Percentiles rank a stretch among this genome's conserved stretches.
Evolutionary conservation across 176 grass and related monocot species (phyloP).

Genomic region (Eleusine indica): DNA sequence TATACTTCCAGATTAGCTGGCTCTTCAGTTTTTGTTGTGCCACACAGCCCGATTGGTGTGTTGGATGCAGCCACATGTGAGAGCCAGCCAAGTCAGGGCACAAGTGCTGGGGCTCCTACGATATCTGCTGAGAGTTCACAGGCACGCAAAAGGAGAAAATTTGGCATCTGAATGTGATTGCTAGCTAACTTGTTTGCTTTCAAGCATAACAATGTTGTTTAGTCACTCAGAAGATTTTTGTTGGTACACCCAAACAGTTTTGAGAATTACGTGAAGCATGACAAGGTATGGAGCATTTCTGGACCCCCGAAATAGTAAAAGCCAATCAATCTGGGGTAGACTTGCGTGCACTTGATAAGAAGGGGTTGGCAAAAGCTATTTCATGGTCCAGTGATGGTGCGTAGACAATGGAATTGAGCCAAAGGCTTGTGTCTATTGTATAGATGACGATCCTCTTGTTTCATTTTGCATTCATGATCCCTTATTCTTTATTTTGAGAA

Average conservation of each 20-base stretch:
- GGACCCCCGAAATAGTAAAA: neutral
- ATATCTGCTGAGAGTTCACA: conserved; percentile 28
- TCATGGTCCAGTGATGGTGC: neutral
- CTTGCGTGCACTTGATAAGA: neutral
- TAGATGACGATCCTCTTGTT: neutral
- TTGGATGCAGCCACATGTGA: conserved; percentile 53
- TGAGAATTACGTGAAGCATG: neutral
- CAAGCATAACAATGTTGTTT: conserved; percentile 7
- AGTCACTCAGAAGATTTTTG: conserved; percentile 7
- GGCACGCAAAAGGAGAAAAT: conserved; percentile 63
- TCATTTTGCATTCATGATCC: conserved; percentile 4
- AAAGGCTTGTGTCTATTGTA: neutral
- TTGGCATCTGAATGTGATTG: conserved; percentile 50
- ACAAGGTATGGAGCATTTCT: neutral
- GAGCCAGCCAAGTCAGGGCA: conserved; percentile 53
- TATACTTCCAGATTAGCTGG: conserved; percentile 11
- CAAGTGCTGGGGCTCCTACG: conserved; percentile 33
- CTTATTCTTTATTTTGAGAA: neutral
- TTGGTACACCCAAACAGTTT: neutral
- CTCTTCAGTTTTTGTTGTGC: conserved; percentile 24
- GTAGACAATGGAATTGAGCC: neutral
- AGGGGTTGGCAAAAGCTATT: neutral
- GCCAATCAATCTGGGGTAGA: neutral
- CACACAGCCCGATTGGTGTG: conserved; percentile 57
- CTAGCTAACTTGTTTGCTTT: conserved; percentile 17